Percentiles rank a stretch among this genome's conserved stretches.
These are phyloP conservation scores for Podila verticillata DNA, from an alignment of 192 early-diverging fungal species.

Conservation along the genomic window DNA sequence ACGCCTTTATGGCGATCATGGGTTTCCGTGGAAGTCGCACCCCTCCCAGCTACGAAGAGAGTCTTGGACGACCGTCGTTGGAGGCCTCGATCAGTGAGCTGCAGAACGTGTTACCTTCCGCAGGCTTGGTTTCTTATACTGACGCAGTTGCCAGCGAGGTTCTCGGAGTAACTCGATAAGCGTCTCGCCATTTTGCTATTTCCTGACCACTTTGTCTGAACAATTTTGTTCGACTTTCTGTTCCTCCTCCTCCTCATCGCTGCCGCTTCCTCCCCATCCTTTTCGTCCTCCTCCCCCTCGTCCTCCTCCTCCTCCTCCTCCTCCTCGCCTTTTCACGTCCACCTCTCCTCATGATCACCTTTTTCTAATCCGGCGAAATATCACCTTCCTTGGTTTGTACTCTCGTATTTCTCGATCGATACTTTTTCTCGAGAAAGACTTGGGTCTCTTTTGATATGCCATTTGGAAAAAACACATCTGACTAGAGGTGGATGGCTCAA, in stretches of 20 bases:
- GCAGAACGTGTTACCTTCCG: not conserved
- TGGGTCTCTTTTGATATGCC: constrained; percentile 18
- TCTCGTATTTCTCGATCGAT: not conserved
- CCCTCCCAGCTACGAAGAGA: constrained; percentile 47
- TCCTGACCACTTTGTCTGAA: not conserved
- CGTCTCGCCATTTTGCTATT: no score
- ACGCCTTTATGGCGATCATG: constrained; percentile 48
- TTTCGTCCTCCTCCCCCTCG: not conserved
- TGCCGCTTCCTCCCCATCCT: not conserved
- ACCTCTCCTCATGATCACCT: not conserved
- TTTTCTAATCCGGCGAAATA: constrained; percentile 35
- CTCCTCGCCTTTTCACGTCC: not conserved
- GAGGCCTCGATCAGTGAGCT: constrained; percentile 30
- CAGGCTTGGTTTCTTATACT: not conserved
- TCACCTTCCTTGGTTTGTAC: not conserved
- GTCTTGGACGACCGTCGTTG: constrained; percentile 28
- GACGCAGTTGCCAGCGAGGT: not conserved
- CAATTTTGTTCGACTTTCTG: not conserved
- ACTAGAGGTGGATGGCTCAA: no score
- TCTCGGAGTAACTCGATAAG: not conserved
- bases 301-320: not conserved
- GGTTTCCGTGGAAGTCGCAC: constrained; percentile 45
- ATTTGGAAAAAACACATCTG: constrained; percentile 10
- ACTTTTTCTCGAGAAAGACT: no score
- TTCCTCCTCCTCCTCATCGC: not conserved